Base-by-base conservation (phyloP, 805 yeast genomes). In the Cyberlindnera xylosilytica region DNA sequence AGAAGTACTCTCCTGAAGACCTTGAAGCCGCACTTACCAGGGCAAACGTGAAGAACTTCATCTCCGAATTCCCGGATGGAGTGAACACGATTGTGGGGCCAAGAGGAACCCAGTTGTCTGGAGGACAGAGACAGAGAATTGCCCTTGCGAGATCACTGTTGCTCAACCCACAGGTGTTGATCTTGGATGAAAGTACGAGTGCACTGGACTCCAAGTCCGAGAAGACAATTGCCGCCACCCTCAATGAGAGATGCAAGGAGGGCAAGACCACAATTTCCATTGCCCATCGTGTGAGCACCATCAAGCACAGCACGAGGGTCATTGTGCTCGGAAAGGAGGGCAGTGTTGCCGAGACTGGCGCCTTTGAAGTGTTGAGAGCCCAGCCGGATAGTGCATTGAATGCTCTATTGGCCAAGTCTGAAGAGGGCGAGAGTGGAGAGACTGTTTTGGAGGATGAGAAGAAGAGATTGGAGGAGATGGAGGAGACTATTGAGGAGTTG, bases 61-160 rank as follows among this genome's bases (percentile, higher is more conserved):
- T 90, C 33, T 55, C 71, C 6, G 80, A 78, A 31, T 86, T 91
- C 66, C 97, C 97, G 1, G 79, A 83, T 29, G 87, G 88, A 1
- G 64, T 88, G 27, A 83, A 88, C 37, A 91, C 98, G 0, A 68
- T 74, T 16, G 87, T 90, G 16, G 97, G 97, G 0, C 80, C 96
- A 1, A 76, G 91, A 41, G 93, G 95, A 15, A 76, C 95, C 0
- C 96, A 88, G 57, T 69, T 91, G 42, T 84, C 95, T 47, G 98
- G 97, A 17, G 98, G 98, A 13, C 98, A 91, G 62, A 87, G 86
- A 65, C 98, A 91, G 62, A 70, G 98, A 53, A 81, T 91, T 34
- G 95, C 97, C 7, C 71, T 91, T 44, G 97, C 97, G 1, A 73
- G 98, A 46, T 87, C 97, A 0, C 71, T 91, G 39, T 72, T 91